Evolutionary conservation across 2,329 filamentous ascomycete species (phyloP), one percentile per base, ranked within the genome.

Genomic region (Paecilomyces variotii): DNA sequence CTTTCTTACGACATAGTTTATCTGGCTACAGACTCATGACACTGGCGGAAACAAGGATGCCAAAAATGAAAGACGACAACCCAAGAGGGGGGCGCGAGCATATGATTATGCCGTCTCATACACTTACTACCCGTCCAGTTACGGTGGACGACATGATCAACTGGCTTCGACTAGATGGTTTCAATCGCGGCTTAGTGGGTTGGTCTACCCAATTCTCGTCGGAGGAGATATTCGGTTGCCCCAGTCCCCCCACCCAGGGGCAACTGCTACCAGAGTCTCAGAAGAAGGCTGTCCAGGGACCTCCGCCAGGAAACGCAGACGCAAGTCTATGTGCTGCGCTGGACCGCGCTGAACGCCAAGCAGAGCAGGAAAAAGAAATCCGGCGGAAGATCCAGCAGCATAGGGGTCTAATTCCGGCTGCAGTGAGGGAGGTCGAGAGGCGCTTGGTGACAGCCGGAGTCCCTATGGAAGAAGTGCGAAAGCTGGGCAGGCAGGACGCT

Each of bases 111-210:
- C 24, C 28, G n/a, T 55, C 53, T 55, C 14, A 24, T 24, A 28
- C 28, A 30, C 53, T 30, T 11, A 11, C 24, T 3, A 25, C 11
- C 25, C 11, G 49, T 2, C 7, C 3, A 1, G 55, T 59, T 9
- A 63, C 57, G 10, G 60, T 58, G 2, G 49, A 60, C 5, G 57
- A 63, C 25, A 63, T 62, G 62, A 55, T 62, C 25, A n/a, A 58
- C 4, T 62, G 60, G 60, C 57, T 62, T n/a, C 54, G 57, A 39
- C 49, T 57, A 5, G 59, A 63, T 30, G 60, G 62, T 4, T 58
- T 60, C 39, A 57, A 61, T 53, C 53, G 50, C 24, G 56, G 56
- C 19, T 12, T 60, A 7, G 54, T 63, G 12, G 62, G 62, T 14
- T 62, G 60, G 59, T 57, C 35, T 7, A 28, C 51, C n/a, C 28